Conservation (phyloP, 805 yeast species). For the Myxozyma mucilagina region DNA sequence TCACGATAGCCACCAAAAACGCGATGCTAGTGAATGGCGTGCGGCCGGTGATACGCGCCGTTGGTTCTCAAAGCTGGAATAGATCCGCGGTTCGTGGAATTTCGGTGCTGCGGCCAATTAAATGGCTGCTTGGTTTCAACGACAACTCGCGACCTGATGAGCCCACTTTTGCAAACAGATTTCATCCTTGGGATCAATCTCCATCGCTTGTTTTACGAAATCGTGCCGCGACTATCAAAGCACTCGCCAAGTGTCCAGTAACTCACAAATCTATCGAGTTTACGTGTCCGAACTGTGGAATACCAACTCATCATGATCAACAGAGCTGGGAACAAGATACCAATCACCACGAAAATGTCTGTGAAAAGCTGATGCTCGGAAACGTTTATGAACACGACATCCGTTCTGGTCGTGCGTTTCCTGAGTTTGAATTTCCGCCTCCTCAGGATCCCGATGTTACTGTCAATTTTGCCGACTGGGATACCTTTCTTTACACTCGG, state of each 20-base stretch:
- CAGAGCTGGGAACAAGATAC: constrained; percentile 86
- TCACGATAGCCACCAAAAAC: too few relatives aligned
- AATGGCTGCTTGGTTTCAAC: constrained; percentile 57
- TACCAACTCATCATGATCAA: constrained; percentile 90
- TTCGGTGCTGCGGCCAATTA: constrained; percentile 43
- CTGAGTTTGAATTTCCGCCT: constrained; percentile 92
- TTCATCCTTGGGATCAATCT: constrained; percentile 88
- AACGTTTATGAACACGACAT: constrained; percentile 93
- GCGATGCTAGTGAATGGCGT: background rate
- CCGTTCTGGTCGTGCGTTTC: constrained; percentile 89
- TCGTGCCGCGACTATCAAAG: constrained; percentile 86
- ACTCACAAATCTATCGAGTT: constrained; percentile 75
- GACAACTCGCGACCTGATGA: constrained; percentile 62
- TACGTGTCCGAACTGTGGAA: constrained; percentile 91
- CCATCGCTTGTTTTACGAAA: constrained; percentile 85
- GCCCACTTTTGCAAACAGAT: constrained; percentile 71
- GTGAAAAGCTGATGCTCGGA: constrained; percentile 77
- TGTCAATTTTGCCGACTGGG: constrained; percentile 85
- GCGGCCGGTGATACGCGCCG: background rate
- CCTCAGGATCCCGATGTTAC: constrained; percentile 69
- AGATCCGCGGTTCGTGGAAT: background rate
- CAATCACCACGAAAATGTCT: constrained; percentile 68
- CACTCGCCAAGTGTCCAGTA: constrained; percentile 73
- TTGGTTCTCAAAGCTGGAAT: background rate
- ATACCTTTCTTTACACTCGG: constrained; percentile 87